Percentiles rank a stretch among this genome's conserved stretches.
Evolutionary conservation across 495 filamentous ascomycete species (phyloP).

Genomic region (Astrocystis sublimbata): DNA sequence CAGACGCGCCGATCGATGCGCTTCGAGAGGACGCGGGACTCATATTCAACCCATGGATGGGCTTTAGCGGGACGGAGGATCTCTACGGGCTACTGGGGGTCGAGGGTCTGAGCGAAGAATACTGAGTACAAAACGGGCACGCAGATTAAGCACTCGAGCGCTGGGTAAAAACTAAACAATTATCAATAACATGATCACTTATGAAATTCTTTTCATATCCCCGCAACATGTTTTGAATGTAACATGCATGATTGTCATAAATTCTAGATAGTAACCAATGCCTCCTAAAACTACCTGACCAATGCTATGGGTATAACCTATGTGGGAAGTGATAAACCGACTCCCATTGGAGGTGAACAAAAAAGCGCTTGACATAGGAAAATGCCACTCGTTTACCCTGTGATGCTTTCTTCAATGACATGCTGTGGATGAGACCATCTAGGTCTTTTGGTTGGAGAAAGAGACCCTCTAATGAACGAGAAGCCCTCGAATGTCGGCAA

Average conservation of each 20-base stretch:
- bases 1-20: conserved; percentile 17
- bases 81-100: conserved; percentile 22
- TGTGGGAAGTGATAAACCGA: no score
- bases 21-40: conserved; percentile 29
- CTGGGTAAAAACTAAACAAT: no score
- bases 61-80: conserved; percentile 27
- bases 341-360: no score
- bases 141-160: no score
- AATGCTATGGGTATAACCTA: not conserved
- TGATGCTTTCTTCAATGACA: not conserved
- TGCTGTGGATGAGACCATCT: not conserved
- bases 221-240: no score
- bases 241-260: no score
- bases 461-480: not conserved
- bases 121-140: no score
- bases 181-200: no score
- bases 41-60: conserved; percentile 35
- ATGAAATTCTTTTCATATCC: no score
- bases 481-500: not conserved
- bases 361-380: no score
- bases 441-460: no score
- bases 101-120: conserved; percentile 12
- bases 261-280: not conserved
- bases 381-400: not conserved
- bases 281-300: not conserved